Base-by-base conservation (phyloP, 208 protist genomes). In the Strigomonas galati region DNA sequence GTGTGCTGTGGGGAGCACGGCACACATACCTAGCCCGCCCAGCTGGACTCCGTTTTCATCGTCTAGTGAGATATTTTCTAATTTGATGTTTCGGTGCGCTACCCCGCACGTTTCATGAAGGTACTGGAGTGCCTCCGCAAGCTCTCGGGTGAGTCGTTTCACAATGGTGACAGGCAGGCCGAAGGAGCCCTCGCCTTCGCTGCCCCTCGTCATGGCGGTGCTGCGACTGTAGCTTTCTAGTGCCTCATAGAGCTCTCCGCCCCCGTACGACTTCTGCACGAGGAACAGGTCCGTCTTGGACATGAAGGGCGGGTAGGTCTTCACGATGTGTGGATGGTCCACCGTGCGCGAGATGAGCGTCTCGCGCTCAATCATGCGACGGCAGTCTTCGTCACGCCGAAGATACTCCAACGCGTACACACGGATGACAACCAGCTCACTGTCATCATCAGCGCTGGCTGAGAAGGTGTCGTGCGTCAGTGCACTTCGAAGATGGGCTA, bases 71-170 rank as follows among this genome's bases (percentile, higher is more conserved):
- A 95, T 76, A 28, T 70, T 83, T 59, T 95, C 85, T 1, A 95
- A 76, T 56, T 87, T 90, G 23, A 95, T 79, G 71, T 87, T 85
- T 27, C 89, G 86, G 72, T 95, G 89, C 5, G 68, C 74, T 14
- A 92, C 55, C 28, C 84, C 75, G 55, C 74, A 84, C 19, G 37
- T 60, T 3, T 59, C 70, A 67, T 95, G 89, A 7, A 89, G 73
- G 65, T 85, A 74, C 14, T 73, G 24, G 23, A 95, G 44, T 0
- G 69, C 82, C 17, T 67, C 56, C 61, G 91, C 67, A 37, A 95
- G 51, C 63, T 92, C 80, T 1, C 73, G 71, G 51, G 70, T 60
- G 6, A 87, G 61, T 4, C 79, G 67, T 52, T 70, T 65, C 21
- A 76, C 69, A n/a, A 85, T 65, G 35, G 48, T 58, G 19, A 48